A percentile compares a stretch with the other conserved stretches of the same genome.
phyloP scores from a whole-genome alignment of 2,329 filamentous ascomycete species.

The Pseudocercospora pini-densiflorae region DNA sequence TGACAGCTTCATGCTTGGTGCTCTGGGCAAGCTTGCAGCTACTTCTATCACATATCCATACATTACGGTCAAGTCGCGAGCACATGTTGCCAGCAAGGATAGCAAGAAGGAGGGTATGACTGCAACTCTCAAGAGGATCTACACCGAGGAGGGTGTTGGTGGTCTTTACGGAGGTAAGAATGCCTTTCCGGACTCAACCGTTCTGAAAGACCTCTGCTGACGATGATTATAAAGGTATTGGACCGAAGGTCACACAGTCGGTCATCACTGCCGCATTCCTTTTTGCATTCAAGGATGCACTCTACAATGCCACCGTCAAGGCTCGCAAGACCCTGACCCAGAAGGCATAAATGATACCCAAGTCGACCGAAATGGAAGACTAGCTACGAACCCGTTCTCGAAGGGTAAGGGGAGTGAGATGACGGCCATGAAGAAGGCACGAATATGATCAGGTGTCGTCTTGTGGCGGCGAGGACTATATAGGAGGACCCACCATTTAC shows the following conservation, averaged over 20 bases:
- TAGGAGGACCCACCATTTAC: neutral
- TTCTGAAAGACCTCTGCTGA: conserved; percentile 9
- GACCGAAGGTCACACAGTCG: conserved; percentile 94
- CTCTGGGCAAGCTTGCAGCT: conserved; percentile 90
- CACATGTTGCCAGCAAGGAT: conserved; percentile 84
- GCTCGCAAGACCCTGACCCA: conserved; percentile 53
- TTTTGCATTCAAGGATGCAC: conserved; percentile 96
- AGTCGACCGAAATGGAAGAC: neutral
- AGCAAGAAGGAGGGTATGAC: conserved; percentile 81
- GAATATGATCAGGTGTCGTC: neutral
- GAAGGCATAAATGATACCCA: conserved; percentile 24
- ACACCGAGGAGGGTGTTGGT: conserved; percentile 86
- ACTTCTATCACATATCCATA: conserved; percentile 97
- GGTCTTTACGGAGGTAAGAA: conserved; percentile 87
- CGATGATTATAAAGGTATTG: conserved; percentile 68
- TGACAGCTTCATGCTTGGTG: conserved; percentile 88
- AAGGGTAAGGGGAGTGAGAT: neutral
- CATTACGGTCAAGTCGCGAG: conserved; percentile 97
- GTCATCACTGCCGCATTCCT: conserved; percentile 95
- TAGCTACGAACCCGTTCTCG: neutral
- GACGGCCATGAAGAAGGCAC: neutral
- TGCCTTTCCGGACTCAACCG: neutral
- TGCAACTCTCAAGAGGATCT: conserved; percentile 75
- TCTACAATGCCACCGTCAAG: conserved; percentile 81
- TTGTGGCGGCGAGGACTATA: neutral